Evolutionary conservation across 2,329 filamentous ascomycete species (phyloP).

Genomic region (Chaetomium globosum): DNA sequence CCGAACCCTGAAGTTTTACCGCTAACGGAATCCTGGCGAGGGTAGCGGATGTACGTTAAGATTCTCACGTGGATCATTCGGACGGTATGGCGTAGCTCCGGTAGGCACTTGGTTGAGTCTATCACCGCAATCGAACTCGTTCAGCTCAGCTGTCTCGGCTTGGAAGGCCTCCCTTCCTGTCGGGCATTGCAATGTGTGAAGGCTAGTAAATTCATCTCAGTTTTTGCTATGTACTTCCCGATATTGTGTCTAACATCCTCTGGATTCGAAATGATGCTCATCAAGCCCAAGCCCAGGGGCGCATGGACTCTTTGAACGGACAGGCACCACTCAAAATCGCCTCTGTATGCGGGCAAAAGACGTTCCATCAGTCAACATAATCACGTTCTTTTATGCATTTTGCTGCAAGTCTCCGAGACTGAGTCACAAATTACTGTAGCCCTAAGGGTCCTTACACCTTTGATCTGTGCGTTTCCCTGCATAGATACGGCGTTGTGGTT

Average conservation of each 20-base stretch:
- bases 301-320: too few species aligned
- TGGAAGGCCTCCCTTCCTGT: neutral
- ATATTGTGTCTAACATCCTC: too few species aligned
- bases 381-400: neutral
- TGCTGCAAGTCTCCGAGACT: neutral
- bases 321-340: too few species aligned
- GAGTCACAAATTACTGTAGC: neutral
- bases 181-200: neutral
- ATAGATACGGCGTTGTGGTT: neutral
- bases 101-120: neutral
- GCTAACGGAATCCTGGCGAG: neutral
- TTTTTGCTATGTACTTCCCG: too few species aligned
- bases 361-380: neutral
- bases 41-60: neutral
- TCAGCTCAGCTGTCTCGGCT: neutral
- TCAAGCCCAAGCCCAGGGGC: too few species aligned
- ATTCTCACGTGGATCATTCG: neutral
- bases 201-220: neutral
- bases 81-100: neutral
- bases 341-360: too few species aligned
- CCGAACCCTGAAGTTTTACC: slow-evolving; percentile 5
- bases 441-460: neutral
- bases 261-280: too few species aligned
- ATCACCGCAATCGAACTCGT: neutral
- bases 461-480: neutral